Percentiles rank a stretch among this genome's conserved stretches.
These are phyloP conservation scores for Microbotryum saponariae DNA, from an alignment of 1,284 basidiomycete genomes.

Conservation along the genomic window DNA sequence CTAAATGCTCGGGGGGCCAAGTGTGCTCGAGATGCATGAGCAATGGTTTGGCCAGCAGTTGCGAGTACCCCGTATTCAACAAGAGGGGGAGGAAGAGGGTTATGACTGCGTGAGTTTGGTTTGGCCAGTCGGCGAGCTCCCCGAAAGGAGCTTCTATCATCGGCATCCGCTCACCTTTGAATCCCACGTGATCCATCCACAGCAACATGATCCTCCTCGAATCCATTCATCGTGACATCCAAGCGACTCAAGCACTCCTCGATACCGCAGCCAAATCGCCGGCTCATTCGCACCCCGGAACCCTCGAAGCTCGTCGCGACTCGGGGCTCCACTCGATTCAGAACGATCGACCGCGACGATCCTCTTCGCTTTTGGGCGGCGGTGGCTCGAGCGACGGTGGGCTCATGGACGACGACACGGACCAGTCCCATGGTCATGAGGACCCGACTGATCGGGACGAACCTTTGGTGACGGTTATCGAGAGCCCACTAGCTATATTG, in stretches of 20 bases:
- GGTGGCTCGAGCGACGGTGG: too few relatives aligned
- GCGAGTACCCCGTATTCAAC: conserved; percentile 8
- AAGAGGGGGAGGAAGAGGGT: conserved; percentile 21
- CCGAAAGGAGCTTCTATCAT: background rate
- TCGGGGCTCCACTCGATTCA: background rate
- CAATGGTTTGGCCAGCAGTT: background rate
- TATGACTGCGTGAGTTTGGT: conserved; percentile 15
- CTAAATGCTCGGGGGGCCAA: conserved; percentile 16
- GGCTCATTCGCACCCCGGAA: background rate
- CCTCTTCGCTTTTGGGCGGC: too few relatives aligned
- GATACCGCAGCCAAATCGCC: background rate
- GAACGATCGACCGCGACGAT: too few relatives aligned
- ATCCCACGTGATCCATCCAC: background rate
- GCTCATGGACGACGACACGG: background rate
- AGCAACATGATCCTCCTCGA: conserved; percentile 20
- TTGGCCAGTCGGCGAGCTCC: background rate
- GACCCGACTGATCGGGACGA: background rate
- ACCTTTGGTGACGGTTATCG: conserved; percentile 21
- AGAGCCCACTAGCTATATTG: conserved; percentile 22
- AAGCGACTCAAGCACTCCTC: conserved; percentile 15
- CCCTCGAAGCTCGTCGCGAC: background rate
- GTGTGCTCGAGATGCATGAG: conserved; percentile 11
- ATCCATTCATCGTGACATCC: conserved; percentile 16
- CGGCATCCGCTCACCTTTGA: background rate
- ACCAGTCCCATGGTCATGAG: background rate